These are phyloP conservation scores for Asparagopsis taxiformis DNA, from an alignment of 31 red algal species.

Conservation along the genomic window DNA sequence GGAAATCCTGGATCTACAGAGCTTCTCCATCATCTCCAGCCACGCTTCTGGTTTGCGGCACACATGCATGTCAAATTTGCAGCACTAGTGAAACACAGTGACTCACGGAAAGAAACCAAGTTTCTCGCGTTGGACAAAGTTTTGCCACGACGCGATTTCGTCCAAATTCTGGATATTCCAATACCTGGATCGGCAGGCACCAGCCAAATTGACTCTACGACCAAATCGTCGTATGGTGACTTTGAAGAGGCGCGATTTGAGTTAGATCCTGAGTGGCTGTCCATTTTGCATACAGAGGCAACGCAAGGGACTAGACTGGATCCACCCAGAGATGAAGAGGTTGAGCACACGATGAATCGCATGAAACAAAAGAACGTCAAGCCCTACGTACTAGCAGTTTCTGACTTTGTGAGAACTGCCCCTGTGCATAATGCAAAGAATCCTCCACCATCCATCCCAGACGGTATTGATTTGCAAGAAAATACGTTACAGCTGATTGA, in stretches of 20 bases:
- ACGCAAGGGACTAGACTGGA: conserved; percentile 6
- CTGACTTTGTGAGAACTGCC: conserved; percentile 20
- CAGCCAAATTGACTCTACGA: background rate
- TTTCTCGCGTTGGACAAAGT: conserved; percentile 90
- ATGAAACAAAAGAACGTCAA: background rate
- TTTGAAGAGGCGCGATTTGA: conserved; percentile 8
- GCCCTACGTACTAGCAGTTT: conserved; percentile 1
- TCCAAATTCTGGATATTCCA: conserved; percentile 82
- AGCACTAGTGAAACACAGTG: conserved; percentile 63
- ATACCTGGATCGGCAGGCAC: background rate
- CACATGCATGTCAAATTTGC: conserved; percentile 89
- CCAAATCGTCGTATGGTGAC: background rate
- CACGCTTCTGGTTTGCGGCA: conserved; percentile 90
- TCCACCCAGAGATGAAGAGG: conserved; percentile 34
- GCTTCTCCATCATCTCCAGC: conserved; percentile 45
- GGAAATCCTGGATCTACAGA: conserved; percentile 59
- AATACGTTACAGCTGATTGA: conserved; percentile 12
- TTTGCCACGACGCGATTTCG: conserved; percentile 71
- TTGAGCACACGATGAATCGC: conserved; percentile 1
- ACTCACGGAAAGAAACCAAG: conserved; percentile 26
- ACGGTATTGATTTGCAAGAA: conserved; percentile 7
- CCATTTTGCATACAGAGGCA: conserved; percentile 38
- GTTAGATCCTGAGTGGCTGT: conserved; percentile 47
- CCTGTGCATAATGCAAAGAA: conserved; percentile 15
- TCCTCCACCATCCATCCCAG: background rate